Evolutionary conservation across 306 rosid genomes (phyloP).

Genomic region (Citrullus mucosospermus): DNA sequence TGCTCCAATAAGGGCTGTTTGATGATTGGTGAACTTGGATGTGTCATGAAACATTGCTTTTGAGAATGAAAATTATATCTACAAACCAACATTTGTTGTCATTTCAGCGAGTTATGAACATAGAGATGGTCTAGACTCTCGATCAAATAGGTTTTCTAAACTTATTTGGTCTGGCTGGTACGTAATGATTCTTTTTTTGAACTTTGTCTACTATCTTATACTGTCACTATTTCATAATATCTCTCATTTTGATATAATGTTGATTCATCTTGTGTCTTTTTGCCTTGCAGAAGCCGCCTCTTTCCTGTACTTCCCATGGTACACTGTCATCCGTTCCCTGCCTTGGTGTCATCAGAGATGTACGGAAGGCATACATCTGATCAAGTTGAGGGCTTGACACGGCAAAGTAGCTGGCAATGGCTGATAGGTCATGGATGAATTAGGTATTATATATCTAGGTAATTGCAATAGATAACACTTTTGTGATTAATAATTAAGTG

Average conservation of each 20-base stretch:
- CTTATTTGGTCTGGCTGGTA: background rate
- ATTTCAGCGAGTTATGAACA: background rate
- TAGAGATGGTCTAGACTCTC: background rate
- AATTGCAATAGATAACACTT: no score
- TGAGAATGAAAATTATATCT: background rate
- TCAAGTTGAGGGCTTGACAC: background rate
- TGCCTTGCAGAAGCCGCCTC: background rate
- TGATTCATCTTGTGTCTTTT: background rate
- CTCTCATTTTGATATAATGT: background rate
- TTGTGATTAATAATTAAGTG: no score
- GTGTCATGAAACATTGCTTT: background rate
- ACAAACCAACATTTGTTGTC: background rate
- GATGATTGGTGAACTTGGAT: background rate
- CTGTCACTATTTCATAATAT: background rate
- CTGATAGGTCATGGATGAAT: background rate
- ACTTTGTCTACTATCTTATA: background rate
- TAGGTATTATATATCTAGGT: background rate
- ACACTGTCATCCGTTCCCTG: background rate
- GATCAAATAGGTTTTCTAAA: background rate
- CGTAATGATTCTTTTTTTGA: no score
- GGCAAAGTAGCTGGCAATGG: background rate
- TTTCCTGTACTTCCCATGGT: background rate
- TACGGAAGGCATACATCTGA: background rate
- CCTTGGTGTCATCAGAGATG: background rate
- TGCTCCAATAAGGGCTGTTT: background rate